Conservation (phyloP, 1,284 basidiomycete genomes). For the Ceraceosorus guamensis region DNA sequence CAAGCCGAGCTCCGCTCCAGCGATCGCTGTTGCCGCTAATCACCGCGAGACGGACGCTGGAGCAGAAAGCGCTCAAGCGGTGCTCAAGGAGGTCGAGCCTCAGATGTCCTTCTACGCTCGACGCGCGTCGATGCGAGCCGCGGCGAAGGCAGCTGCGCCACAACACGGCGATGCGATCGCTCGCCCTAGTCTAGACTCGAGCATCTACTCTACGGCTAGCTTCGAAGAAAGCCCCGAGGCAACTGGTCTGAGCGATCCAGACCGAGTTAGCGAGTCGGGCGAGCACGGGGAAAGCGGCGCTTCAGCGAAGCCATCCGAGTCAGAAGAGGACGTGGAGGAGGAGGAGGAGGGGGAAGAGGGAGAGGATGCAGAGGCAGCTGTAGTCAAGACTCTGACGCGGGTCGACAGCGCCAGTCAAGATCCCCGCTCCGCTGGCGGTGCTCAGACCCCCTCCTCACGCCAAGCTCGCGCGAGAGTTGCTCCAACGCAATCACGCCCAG, state of each 20-base stretch:
- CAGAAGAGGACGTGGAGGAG: constrained; percentile 8
- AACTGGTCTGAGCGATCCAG: background rate
- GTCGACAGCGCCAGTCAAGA: background rate
- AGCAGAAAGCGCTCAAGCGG: constrained; percentile 9
- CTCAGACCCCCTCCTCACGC: background rate
- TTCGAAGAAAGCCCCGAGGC: background rate
- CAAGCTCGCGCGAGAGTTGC: background rate
- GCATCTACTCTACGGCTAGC: background rate
- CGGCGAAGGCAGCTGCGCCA: background rate
- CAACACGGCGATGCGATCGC: background rate
- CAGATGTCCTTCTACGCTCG: constrained; percentile 7
- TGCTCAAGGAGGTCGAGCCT: constrained; percentile 5
- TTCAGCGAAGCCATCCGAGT: background rate
- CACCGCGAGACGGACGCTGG: constrained; percentile 10
- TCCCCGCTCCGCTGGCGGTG: background rate
- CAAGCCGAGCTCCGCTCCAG: constrained; percentile 4
- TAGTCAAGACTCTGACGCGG: background rate
- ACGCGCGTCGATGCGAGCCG: constrained; percentile 1
- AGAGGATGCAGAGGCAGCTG: background rate
- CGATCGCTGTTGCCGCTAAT: constrained; percentile 6
- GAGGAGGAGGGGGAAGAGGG: constrained; percentile 6
- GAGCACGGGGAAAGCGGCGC: background rate
- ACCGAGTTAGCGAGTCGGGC: background rate
- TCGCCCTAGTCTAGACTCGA: background rate
- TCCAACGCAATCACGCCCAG: background rate